Conservation (phyloP, 345 rosid genomes). For the Isatis tinctoria region DNA sequence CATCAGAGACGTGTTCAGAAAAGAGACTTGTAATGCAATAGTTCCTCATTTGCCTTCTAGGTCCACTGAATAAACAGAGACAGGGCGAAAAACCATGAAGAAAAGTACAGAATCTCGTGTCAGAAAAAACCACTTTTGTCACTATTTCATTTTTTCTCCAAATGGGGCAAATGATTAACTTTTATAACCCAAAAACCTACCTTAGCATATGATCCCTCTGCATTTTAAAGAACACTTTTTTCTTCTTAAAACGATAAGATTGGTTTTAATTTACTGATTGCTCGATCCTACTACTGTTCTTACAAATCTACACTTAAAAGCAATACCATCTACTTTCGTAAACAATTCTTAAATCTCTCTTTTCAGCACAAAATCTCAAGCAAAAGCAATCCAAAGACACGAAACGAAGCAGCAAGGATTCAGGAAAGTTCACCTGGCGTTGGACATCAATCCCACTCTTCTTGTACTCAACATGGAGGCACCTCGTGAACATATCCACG, state of each 20-base stretch:
- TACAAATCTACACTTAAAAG: neutral
- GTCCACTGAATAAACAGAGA: neutral
- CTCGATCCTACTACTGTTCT: neutral
- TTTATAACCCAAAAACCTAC: too few relatives aligned
- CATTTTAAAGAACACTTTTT: neutral
- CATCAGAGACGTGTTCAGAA: neutral
- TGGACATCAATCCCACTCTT: constrained; percentile 74
- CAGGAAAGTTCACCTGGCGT: constrained; percentile 51
- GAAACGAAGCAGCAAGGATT: neutral
- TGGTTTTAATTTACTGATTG: neutral
- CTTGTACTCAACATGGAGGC: constrained; percentile 90
- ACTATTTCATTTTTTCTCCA: neutral
- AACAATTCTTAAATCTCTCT: neutral
- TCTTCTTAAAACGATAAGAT: neutral
- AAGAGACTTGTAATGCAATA: neutral
- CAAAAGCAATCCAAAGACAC: neutral
- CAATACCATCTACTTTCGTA: neutral
- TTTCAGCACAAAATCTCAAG: too few relatives aligned
- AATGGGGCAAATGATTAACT: neutral
- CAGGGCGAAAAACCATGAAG: neutral
- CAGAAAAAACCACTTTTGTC: neutral
- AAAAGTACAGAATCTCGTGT: neutral
- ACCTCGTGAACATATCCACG: constrained; percentile 85
- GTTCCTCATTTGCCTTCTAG: neutral
- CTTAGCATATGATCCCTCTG: neutral